Percentiles rank a stretch among this genome's conserved stretches.
Conservation (phyloP, 148 eudicot genomes). For the Arctostaphylos glauca region DNA sequence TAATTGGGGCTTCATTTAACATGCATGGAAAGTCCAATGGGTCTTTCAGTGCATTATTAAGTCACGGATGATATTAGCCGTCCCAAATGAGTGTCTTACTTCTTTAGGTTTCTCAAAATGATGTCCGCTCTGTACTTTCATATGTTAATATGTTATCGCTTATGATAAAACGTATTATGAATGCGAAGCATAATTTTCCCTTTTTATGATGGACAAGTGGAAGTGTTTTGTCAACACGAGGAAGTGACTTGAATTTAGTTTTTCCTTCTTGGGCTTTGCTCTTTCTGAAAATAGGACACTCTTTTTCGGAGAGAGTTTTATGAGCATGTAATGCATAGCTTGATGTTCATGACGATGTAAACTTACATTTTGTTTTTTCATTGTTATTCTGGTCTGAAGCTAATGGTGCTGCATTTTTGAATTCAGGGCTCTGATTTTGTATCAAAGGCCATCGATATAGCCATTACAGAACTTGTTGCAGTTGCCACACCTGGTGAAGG, state of each 20-base stretch:
- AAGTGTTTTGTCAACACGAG: neutral
- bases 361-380: neutral
- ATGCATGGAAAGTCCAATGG: neutral
- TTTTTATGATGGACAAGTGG: neutral
- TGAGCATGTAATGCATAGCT: slow-evolving; percentile 1
- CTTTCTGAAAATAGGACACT: neutral
- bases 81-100: neutral
- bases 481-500: slow-evolving; percentile 75
- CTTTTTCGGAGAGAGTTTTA: neutral
- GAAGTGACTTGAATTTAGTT: neutral
- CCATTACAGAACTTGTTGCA: slow-evolving; percentile 67
- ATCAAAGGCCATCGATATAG: slow-evolving; percentile 63
- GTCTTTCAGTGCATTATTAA: too few relatives aligned
- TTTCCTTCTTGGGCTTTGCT: neutral
- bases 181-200: neutral
- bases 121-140: neutral
- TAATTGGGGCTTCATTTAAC: neutral
- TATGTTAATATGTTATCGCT: too few relatives aligned
- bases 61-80: neutral
- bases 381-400: neutral
- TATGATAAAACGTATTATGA: neutral
- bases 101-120: neutral
- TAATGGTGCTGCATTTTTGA: slow-evolving; percentile 10
- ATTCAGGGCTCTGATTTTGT: slow-evolving; percentile 71
- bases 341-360: neutral